Conservation (phyloP, 225 moss, liverwort and hornwort species). For the Bryum argenteum region DNA sequence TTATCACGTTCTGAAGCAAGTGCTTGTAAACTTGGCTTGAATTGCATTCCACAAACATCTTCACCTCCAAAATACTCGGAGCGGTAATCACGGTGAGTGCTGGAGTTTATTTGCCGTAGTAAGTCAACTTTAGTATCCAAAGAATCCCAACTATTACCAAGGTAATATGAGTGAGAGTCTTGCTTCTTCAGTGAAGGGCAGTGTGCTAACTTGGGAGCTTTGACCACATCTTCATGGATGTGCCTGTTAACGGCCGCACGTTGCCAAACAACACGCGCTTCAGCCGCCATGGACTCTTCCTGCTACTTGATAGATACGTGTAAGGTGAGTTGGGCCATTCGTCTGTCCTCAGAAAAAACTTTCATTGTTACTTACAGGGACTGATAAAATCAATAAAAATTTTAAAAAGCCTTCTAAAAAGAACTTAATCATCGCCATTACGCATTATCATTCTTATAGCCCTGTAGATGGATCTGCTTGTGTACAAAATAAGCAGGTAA, state of each 20-base stretch:
- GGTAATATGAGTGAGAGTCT: conserved; percentile 56
- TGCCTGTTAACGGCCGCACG: conserved; percentile 66
- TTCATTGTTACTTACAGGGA: conserved; percentile 10
- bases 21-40: conserved; percentile 81
- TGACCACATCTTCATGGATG: conserved; percentile 72
- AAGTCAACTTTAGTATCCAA: conserved; percentile 72
- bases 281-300: conserved; percentile 68
- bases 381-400: neutral
- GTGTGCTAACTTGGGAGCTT: conserved; percentile 67
- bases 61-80: conserved; percentile 63
- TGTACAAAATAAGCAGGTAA: no score
- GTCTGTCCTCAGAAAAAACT: conserved; percentile 27
- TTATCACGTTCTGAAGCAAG: conserved; percentile 68
- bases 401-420: conserved; percentile 15
- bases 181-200: conserved; percentile 60
- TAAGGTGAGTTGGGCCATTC: neutral
- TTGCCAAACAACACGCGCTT: conserved; percentile 81
- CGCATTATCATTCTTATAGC: no score
- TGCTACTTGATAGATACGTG: conserved; percentile 33
- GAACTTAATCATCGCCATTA: conserved; percentile 2
- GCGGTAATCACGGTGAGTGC: conserved; percentile 61
- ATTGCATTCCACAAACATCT: conserved; percentile 55
- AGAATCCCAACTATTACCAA: conserved; percentile 77
- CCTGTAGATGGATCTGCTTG: no score
- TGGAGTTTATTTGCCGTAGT: conserved; percentile 63